Base-by-base conservation (phyloP, 306 rosid species). In the Castanospermum australe region DNA sequence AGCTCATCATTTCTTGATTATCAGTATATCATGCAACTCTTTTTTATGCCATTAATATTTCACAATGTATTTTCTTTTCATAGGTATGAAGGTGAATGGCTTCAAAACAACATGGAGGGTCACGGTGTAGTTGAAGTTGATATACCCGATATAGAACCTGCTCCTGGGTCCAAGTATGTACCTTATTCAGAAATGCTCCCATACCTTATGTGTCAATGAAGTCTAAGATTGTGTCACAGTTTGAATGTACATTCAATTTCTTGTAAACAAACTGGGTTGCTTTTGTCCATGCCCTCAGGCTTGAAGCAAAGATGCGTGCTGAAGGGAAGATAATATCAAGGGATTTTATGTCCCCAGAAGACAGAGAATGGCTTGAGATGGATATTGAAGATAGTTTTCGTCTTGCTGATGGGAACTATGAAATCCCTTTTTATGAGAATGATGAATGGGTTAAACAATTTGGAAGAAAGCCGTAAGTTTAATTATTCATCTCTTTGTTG, bases 11-110 rank as follows among this genome's bases (percentile, higher is more conserved):
- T 32, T 76, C 57, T 75, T 75, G 21, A 3, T 64, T 71, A 52
- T 33, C 67, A 10, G 12, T 50, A 17, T 70, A 48, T 65, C 51
- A 25, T 67, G 56, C 67, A 67, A 54, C 81, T 72, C 75, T 39
- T 54, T 24, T 41, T 73, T 73, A 42, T 50, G 80, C 61, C 63
- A 35, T 22, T 63, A 56, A 78, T 56, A 36, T 62, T 67, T 78
- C 17, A 74, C 38, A 66, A 56, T 38, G 44, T 72, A 11, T 81
- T 75, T 74, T 66, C 25, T 81, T 60, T 65, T 72, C 51, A 20
- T 61, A 95, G 98, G 91, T 95, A 93, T 81, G 99, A 95, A 93
- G 99, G 98, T 75, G 99, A 95, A 84, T 95, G 99, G 99, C 84
- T 93, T 79, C 97, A 87, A 84, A 93, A 95, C 48, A 79, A 86